Evolutionary conservation across 2,329 filamentous ascomycete species (phyloP), one percentile per base, ranked within the genome.

Genomic region (Biscogniauxia sp.): DNA sequence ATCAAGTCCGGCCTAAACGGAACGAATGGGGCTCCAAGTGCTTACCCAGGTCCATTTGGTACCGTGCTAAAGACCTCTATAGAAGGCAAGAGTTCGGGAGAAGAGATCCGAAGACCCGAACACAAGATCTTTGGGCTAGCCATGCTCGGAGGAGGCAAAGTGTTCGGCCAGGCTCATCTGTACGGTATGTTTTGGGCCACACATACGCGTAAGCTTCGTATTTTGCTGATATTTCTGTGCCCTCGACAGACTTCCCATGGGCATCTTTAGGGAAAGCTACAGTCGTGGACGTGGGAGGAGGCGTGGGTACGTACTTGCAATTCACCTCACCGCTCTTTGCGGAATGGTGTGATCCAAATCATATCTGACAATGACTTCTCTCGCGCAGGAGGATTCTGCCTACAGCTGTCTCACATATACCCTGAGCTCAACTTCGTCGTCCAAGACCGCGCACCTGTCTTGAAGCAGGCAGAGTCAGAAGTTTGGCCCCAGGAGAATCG

Each of bases 371-470:
- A 23, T 2, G 9, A 17, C 13, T 19, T 51, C 28, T 32, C 28
- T 32, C 28, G 28, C 11, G 20, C 55, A 70, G 73, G 74, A 63
- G 67, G 67, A 17, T 75, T 76, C 61, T 67, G 62, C 28, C 64
- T 75, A 25, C 73, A 74, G 56, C 67, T 78, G 2, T 70, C 68
- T 3, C 67, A 63, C 6, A 51, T 73, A 2, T 76, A 75, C 54
- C 72, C 73, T 1, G 56, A 72, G 3, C 66, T 78, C 6, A 73
- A 69, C 0, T 72, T 77, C 37, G 65, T 77, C 9, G 60, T 78
- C 3, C 72, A 78, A 59, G 77, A 79, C 61, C 72, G 75, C 0
- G 61, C 63, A 0, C 62, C 66, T 0, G 70, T 70, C 2, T 37
- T 77, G 5, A 62, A 61, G 6, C 67, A 70, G 61, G 70, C 59